Base-by-base conservation (phyloP, 2,329 filamentous ascomycete genomes). In the Cryphonectria nitschkei region DNA sequence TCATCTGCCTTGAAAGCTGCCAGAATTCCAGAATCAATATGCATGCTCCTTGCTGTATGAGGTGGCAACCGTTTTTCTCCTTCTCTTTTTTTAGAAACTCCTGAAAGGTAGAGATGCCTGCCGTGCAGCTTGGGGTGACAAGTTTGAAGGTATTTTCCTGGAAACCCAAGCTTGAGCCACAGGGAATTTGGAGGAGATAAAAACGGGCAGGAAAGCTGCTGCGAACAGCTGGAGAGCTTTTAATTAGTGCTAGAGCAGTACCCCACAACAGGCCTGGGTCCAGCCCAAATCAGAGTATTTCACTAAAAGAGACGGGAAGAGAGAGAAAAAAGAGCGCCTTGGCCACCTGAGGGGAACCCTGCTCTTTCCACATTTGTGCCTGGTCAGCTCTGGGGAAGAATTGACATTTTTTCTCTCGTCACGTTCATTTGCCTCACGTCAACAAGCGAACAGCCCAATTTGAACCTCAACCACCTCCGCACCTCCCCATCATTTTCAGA, bases 291-390 rank as follows among this genome's bases (percentile, higher is more conserved):
- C 16, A 41, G 34, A 3, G 60, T 62, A 62, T 62, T 19, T 11
- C 41, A 26, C 58, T 62, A 62, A 43, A 41, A 41, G 11, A 6
- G 39, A 41, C 2, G 14, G 13, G 9, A 50, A n/a, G 3, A 43
- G 7, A 7, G 26, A 26, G 26, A 13, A 54, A 58, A 58, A 19
- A 58, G 54, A 43, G 37, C n/a, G n/a, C 37, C n/a, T 26, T 64
- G 37, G 61, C 61, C 37, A 41, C 61, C 41, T 64, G 61, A 64
- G 61, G 61, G 61, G 61, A 64, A 64, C 61, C 61, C 61, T 64
- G 61, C 39, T 64, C 61, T 64, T 64, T 64, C 61, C 61, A 64
- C 61, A 64, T 64, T 64, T 64, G 61, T 64, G 61, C 61, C 61
- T 64, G 61, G 41, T 39, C 61, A 64, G 61, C 61, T 64, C 61